Percentiles rank a stretch among this genome's conserved stretches.
Evolutionary conservation across 2,329 filamentous ascomycete species (phyloP).

Genomic region (Microdochium trichocladiopsis): DNA sequence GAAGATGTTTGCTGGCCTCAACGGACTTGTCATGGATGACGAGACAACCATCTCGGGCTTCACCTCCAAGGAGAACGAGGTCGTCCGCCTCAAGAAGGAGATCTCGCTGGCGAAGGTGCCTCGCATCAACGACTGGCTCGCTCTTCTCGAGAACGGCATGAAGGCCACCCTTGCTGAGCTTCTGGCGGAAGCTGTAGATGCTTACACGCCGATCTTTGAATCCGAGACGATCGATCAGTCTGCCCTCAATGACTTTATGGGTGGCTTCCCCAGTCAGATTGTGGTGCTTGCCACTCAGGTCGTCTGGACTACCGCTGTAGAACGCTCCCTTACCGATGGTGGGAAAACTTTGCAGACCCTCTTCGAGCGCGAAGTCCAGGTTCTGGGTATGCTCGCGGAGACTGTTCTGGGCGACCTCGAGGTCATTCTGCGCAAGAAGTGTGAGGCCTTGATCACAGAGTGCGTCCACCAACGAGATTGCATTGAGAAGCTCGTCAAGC

Average conservation of each 20-base stretch:
- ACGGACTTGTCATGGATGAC: conserved; percentile 84
- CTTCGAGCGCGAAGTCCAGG: conserved; percentile 75
- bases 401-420: conserved; percentile 88
- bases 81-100: conserved; percentile 78
- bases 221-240: conserved; percentile 62
- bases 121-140: conserved; percentile 98
- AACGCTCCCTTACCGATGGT: conserved; percentile 65
- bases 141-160: conserved; percentile 86
- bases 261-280: conserved; percentile 83
- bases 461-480: conserved; percentile 96
- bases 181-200: conserved; percentile 75
- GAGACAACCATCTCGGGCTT: conserved; percentile 86
- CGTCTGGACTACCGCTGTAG: conserved; percentile 86
- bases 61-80: conserved; percentile 91
- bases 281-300: conserved; percentile 91
- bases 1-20: conserved; percentile 99
- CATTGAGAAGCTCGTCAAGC: conserved; percentile 76
- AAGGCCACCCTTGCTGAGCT: conserved; percentile 88
- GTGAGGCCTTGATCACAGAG: conserved; percentile 96
- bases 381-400: conserved; percentile 78
- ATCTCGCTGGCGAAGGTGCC: conserved; percentile 91
- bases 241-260: conserved; percentile 74
- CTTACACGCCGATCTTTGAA: conserved; percentile 73
- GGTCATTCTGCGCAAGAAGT: conserved; percentile 85
- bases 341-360: conserved; percentile 63